phyloP scores from a whole-genome alignment of 129 eudicot species.

The Apium graveolens region DNA sequence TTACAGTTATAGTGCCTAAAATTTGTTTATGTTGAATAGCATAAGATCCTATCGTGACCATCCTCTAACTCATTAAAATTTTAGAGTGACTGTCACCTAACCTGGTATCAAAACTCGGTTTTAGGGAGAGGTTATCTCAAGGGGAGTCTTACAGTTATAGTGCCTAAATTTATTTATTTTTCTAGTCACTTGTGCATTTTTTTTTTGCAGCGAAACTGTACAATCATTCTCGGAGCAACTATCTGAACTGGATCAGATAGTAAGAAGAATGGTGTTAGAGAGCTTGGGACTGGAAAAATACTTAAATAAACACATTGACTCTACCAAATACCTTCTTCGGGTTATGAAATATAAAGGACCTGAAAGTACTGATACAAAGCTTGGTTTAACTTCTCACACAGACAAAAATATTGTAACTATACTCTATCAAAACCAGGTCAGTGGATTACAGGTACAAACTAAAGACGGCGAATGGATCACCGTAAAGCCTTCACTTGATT shows the following conservation, averaged over 20 bases:
- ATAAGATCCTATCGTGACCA: too few relatives aligned
- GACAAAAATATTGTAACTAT: slow-evolving; percentile 65
- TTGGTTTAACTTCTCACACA: slow-evolving; percentile 53
- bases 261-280: slow-evolving; percentile 52
- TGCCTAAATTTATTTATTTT: too few relatives aligned
- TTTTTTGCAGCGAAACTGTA: slow-evolving; percentile 28
- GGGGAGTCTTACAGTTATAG: too few relatives aligned
- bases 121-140: too few relatives aligned
- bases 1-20: too few relatives aligned
- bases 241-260: slow-evolving; percentile 35
- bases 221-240: slow-evolving; percentile 34
- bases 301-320: slow-evolving; percentile 41
- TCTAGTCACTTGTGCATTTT: background rate
- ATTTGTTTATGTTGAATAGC: background rate
- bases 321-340: slow-evolving; percentile 42
- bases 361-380: slow-evolving; percentile 28
- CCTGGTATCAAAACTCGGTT: too few relatives aligned
- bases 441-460: slow-evolving; percentile 45
- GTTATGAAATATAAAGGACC: slow-evolving; percentile 58
- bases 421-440: slow-evolving; percentile 48
- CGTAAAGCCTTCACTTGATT: slow-evolving; percentile 35
- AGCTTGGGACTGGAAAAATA: slow-evolving; percentile 38
- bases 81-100: too few relatives aligned
- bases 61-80: too few relatives aligned
- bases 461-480: slow-evolving; percentile 52